Percentiles rank a stretch among this genome's conserved stretches.
Evolutionary conservation across 2,329 filamentous ascomycete species (phyloP).

Genomic region (Colletotrichum euphorbiae): DNA sequence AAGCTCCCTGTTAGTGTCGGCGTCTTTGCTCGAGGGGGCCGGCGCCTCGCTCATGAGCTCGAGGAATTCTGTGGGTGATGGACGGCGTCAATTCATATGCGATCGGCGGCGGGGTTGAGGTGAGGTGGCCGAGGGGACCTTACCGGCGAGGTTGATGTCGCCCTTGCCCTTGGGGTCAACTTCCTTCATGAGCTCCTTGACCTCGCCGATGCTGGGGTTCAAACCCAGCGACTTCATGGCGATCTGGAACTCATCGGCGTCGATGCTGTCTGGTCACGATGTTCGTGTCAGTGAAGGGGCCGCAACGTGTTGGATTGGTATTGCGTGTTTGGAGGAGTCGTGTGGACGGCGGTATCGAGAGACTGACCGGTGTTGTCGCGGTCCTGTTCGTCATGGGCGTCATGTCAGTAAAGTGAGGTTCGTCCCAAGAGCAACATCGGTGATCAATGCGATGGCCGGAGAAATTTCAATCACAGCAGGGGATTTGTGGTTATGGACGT

Average conservation of each 20-base stretch:
- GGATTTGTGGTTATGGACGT: slow-evolving; percentile 24
- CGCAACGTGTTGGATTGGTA: not conserved
- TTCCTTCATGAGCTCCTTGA: slow-evolving; percentile 41
- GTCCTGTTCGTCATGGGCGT: slow-evolving; percentile 27
- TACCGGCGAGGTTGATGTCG: slow-evolving; percentile 40
- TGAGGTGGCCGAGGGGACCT: not conserved
- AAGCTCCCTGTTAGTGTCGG: slow-evolving; percentile 39
- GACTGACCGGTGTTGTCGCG: slow-evolving; percentile 41
- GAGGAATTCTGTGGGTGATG: slow-evolving; percentile 36
- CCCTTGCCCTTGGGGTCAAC: slow-evolving; percentile 41
- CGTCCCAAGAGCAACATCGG: slow-evolving; percentile 26
- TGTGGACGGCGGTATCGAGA: not conserved
- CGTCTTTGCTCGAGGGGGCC: slow-evolving; percentile 36
- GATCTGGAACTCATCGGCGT: slow-evolving; percentile 40
- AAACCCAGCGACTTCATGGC: slow-evolving; percentile 42
- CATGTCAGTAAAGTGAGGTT: slow-evolving; percentile 34
- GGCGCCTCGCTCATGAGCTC: slow-evolving; percentile 40
- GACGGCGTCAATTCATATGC: not conserved
- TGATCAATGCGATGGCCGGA: slow-evolving; percentile 1
- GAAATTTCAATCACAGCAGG: not conserved
- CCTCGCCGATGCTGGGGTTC: slow-evolving; percentile 40
- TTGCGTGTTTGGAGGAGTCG: not conserved
- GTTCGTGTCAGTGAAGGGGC: slow-evolving; percentile 14
- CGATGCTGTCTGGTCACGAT: slow-evolving; percentile 34
- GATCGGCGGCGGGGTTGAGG: not conserved